Base-by-base conservation (phyloP, 2,329 filamentous ascomycete genomes). In the Fusarium ambrosium region DNA sequence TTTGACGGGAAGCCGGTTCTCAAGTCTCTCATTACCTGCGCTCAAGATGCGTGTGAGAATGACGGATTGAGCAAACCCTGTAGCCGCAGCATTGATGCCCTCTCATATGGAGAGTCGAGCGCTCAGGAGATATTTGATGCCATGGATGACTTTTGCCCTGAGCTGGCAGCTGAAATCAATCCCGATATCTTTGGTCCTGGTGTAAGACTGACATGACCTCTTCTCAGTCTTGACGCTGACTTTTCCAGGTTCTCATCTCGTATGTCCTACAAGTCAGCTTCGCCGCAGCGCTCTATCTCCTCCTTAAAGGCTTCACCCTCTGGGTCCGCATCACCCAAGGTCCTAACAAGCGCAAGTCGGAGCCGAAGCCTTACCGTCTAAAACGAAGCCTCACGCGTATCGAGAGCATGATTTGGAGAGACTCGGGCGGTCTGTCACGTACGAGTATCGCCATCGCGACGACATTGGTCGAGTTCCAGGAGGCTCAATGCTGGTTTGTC, bases 391-490 rank as follows among this genome's bases (percentile, higher is more conserved):
- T 83, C 14, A 82, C 79, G 11, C 82, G 82, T 29, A 81, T 84
- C 43, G 79, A 82, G 69, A 78, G 79, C 34, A 82, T 84, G 69
- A 80, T 84, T 53, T 84, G 82, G 82, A 77, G 79, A 41, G 82
- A 84, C 64, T 80, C 81, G 22, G 79, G 81, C 0, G 82, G 81
- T 16, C 55, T 83, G 14, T 84, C 82, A 5, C 81, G 82, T 7
- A 84, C 82, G 9, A 83, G 81, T 62, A 82, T 84, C 41, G 82
- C 82, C 69, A 82, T 84, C 56, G 82, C 82, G 66, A 83, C 82
- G 6, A 84, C 82, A 2, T 71, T 84, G n/a, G 82, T 84, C 34
- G 82, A 84, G 74, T 84, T 84, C 36, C 82, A 84, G 62, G 82
- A 84, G 62, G 82, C 82, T 0, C 82, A 84, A 60, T 80, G 79